Percentiles rank a stretch among this genome's conserved stretches.
phyloP scores from a whole-genome alignment of 2,329 filamentous ascomycete genomes.

The Dothiorella sarmentorum region DNA sequence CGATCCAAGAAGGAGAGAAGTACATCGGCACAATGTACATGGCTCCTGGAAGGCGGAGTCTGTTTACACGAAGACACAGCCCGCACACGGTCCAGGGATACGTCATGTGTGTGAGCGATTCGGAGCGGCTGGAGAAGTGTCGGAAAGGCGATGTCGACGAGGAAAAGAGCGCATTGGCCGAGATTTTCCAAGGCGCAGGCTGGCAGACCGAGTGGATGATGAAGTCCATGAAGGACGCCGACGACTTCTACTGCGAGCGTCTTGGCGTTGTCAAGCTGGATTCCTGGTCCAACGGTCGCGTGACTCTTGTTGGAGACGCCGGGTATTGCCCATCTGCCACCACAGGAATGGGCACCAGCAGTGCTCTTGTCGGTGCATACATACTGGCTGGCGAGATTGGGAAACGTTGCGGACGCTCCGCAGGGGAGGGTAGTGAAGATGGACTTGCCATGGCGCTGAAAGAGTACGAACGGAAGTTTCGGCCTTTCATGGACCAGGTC shows the following conservation, averaged over 20 bases:
- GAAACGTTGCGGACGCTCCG: neutral
- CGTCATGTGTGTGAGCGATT: conserved; percentile 15
- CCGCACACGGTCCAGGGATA: conserved; percentile 40
- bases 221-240: conserved; percentile 36
- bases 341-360: conserved; percentile 52
- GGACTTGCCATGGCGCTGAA: conserved; percentile 25
- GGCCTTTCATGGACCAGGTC: conserved; percentile 23
- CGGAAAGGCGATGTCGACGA: conserved; percentile 32
- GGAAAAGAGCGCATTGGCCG: conserved; percentile 40
- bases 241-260: conserved; percentile 48
- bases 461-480: conserved; percentile 25
- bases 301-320: conserved; percentile 55
- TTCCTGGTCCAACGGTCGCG: conserved; percentile 46
- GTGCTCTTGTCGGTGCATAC: conserved; percentile 39
- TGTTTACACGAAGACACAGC: conserved; percentile 44
- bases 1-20: conserved; percentile 32
- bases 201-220: conserved; percentile 48
- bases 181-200: conserved; percentile 42
- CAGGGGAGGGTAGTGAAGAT: neutral
- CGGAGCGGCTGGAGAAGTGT: neutral
- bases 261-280: conserved; percentile 46
- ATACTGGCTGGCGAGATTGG: conserved; percentile 24
- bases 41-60: conserved; percentile 33
- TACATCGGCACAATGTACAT: conserved; percentile 39
- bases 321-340: conserved; percentile 49